Evolutionary conservation across 1,284 basidiomycete genomes (phyloP).

Genomic region (Marasmius tenuissimus): DNA sequence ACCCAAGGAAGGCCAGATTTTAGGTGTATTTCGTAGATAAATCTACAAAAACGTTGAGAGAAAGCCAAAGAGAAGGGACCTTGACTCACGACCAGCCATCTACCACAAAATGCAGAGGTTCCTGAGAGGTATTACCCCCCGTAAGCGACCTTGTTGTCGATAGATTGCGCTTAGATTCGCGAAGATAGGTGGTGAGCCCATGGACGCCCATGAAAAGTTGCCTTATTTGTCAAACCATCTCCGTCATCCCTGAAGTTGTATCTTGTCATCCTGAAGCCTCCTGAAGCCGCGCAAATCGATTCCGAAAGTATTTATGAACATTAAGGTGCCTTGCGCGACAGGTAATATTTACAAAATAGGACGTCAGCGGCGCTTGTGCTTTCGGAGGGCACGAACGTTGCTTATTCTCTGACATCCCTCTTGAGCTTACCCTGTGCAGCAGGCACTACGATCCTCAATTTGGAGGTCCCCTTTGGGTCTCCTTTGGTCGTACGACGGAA

Average conservation of each 20-base stretch:
- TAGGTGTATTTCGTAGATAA: conserved; percentile 75
- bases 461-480: no score
- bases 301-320: no score
- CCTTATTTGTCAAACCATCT: not conserved
- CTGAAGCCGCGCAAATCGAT: no score
- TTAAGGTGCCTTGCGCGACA: no score
- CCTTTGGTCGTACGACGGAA: no score
- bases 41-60: conserved; percentile 42
- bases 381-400: no score
- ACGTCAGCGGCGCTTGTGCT: no score
- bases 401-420: no score
- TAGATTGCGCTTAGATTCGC: conserved; percentile 66
- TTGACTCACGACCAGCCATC: conserved; percentile 87
- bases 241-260: not conserved
- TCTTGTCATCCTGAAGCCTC: no score
- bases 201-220: conserved; percentile 71
- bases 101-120: conserved; percentile 54
- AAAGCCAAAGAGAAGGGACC: conserved; percentile 13
- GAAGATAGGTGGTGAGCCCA: conserved; percentile 78
- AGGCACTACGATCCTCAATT: no score
- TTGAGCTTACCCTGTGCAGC: no score
- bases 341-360: no score
- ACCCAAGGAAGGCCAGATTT: conserved; percentile 76
- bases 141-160: conserved; percentile 49
- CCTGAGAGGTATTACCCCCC: conserved; percentile 18